Conservation (phyloP, 768 basidiomycete genomes). For the Amanita pallidorosea region DNA sequence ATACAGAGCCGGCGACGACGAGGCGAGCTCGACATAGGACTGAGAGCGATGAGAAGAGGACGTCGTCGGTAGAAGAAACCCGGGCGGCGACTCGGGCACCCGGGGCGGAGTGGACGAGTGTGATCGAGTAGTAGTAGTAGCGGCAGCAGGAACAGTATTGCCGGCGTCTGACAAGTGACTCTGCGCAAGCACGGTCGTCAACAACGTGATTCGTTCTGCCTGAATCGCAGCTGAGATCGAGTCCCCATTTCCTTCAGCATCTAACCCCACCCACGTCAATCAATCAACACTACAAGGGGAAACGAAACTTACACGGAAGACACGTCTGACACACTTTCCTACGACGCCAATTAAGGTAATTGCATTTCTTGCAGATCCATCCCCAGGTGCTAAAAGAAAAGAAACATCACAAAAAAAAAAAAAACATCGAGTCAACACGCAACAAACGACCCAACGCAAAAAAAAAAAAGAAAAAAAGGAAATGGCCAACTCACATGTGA, state of each 20-base stretch:
- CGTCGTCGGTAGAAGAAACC: conserved; percentile 18
- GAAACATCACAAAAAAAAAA: background rate
- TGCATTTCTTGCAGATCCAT: conserved; percentile 81
- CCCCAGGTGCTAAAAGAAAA: conserved; percentile 47
- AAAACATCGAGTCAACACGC: no score
- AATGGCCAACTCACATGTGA: conserved; percentile 73
- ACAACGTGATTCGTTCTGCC: conserved; percentile 71
- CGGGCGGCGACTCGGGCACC: conserved; percentile 23
- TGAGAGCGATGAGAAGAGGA: conserved; percentile 38
- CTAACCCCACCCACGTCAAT: conserved; percentile 26
- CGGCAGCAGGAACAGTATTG: background rate
- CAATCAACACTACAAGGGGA: conserved; percentile 2
- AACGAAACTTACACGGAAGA: conserved; percentile 52
- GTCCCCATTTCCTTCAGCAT: conserved; percentile 83
- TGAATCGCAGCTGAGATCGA: conserved; percentile 80
- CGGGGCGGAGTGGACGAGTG: conserved; percentile 38
- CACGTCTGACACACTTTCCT: conserved; percentile 88
- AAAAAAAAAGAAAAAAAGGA: no score
- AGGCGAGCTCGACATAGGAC: conserved; percentile 36
- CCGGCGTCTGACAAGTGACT: conserved; percentile 24
- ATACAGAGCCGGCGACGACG: conserved; percentile 31
- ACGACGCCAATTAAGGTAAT: conserved; percentile 81
- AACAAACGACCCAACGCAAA: conserved; percentile 1
- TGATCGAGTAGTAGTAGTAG: no score
- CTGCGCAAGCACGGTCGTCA: conserved; percentile 63